These are phyloP conservation scores for Cyberlindnera veronae DNA, from an alignment of 805 yeast genomes.

Conservation along the genomic window DNA sequence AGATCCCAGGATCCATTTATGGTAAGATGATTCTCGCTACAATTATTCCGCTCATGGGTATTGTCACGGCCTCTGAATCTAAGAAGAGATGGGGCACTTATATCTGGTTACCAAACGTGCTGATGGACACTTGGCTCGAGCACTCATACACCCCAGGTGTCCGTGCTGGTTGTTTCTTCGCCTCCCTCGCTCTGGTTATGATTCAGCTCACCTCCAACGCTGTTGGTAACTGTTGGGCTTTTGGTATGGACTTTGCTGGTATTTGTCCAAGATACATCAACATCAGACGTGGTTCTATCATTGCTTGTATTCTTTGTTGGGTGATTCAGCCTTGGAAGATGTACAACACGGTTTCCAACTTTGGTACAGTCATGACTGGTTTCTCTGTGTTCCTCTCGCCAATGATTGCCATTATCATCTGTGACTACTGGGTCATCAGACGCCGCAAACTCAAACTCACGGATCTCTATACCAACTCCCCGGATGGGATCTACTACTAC, in stretches of 20 bases:
- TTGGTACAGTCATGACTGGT: slow-evolving; percentile 33
- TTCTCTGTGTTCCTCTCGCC: slow-evolving; percentile 35
- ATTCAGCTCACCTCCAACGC: slow-evolving; percentile 15
- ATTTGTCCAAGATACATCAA: slow-evolving; percentile 22
- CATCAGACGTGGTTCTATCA: slow-evolving; percentile 35
- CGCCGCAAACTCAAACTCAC: slow-evolving; percentile 32
- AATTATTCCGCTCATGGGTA: slow-evolving; percentile 36
- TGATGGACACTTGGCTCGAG: slow-evolving; percentile 36
- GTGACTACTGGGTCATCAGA: slow-evolving; percentile 39
- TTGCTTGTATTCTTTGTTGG: slow-evolving; percentile 30
- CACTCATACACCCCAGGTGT: slow-evolving; percentile 31
- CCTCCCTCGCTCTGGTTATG: slow-evolving; percentile 11
- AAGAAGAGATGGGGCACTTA: slow-evolving; percentile 31
- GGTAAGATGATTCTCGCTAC: slow-evolving; percentile 33
- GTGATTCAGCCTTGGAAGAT: slow-evolving; percentile 36
- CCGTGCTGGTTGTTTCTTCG: slow-evolving; percentile 39
- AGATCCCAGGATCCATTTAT: slow-evolving; percentile 29
- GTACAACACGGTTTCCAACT: slow-evolving; percentile 31
- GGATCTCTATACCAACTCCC: slow-evolving; percentile 31
- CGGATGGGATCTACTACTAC: slow-evolving; percentile 33
- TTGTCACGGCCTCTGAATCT: slow-evolving; percentile 35
- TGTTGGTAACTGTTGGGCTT: slow-evolving; percentile 27
- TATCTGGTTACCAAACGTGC: slow-evolving; percentile 36
- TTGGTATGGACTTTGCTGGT: slow-evolving; percentile 29
- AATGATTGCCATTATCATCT: slow-evolving; percentile 34